Base-by-base conservation (phyloP, 331 rosid genomes). In the Arachis monticola region DNA sequence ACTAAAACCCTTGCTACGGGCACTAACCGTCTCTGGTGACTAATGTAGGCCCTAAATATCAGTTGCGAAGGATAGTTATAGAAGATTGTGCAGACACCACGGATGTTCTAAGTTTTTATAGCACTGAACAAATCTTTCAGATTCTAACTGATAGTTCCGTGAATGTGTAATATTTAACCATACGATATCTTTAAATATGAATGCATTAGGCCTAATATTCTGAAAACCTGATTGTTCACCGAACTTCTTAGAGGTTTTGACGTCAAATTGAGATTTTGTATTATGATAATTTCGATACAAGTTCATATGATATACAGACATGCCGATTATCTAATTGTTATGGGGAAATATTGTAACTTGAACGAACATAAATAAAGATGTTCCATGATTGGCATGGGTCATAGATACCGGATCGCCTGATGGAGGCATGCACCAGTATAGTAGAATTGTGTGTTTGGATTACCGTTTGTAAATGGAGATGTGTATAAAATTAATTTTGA, bases 21-120 rank as follows among this genome's bases (percentile, higher is more conserved):
- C 76, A 64, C 72, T 11, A 71, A 4, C 10, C 66, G 2, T 6
- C 22, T 48, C 41, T 68, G 5, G 14, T 7, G 10, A 9, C 52
- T 70, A 57, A 48, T 65, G 8, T 67, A 52, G 76, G 67, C 47
- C n/a, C 64, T 52, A 47, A 67, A 4, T 75, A 30, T 63, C 40
- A 64, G 60, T 60, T 53, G 48, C 73, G 7, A 60, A 67, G 53
- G 72, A 9, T 72, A 41, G 55, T 38, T 67, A 64, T 64, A 68
- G 12, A 74, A 46, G 30, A 46, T 14, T 31, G 42, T 69, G 64
- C 53, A 47, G 64, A 60, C 61, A 40, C 27, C 10, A 27, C 30
- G 30, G 60, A 70, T 44, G 64, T 31, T 59, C 12, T 5, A 53
- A 57, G 48, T 70, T 52, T 83, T 74, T 83, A 83, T 64, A 72